Conservation (phyloP, 2,329 filamentous ascomycete species). For the Nemania abortiva region DNA sequence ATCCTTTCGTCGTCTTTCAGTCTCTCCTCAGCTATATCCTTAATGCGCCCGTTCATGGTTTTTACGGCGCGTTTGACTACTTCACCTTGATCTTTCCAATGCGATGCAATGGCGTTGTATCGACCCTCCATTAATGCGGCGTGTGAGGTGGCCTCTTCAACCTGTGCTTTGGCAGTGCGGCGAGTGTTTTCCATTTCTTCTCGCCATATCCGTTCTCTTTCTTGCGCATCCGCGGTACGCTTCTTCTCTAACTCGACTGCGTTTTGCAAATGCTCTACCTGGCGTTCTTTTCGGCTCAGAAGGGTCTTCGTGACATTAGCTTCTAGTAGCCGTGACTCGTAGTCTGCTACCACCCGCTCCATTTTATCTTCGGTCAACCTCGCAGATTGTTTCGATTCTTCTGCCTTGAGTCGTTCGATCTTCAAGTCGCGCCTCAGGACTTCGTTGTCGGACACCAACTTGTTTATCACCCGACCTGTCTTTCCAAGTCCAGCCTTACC, state of each 20-base stretch:
- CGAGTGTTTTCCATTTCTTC: slow-evolving; percentile 73
- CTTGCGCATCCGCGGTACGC: slow-evolving; percentile 69
- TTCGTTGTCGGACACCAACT: slow-evolving; percentile 84
- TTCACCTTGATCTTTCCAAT: slow-evolving; percentile 75
- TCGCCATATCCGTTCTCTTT: slow-evolving; percentile 71
- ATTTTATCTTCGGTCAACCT: slow-evolving; percentile 78
- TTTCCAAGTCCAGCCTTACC: slow-evolving; percentile 79
- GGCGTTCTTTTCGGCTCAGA: slow-evolving; percentile 78
- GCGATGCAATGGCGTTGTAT: slow-evolving; percentile 74
- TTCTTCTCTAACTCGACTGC: slow-evolving; percentile 74
- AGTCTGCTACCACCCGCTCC: slow-evolving; percentile 74
- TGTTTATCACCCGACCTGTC: slow-evolving; percentile 83
- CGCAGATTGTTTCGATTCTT: slow-evolving; percentile 77
- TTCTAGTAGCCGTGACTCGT: slow-evolving; percentile 76
- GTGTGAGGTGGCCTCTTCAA: slow-evolving; percentile 74
- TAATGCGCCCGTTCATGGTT: slow-evolving; percentile 66
- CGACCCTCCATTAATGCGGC: slow-evolving; percentile 77
- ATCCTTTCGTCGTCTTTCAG: slow-evolving; percentile 73
- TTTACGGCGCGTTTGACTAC: slow-evolving; percentile 67
- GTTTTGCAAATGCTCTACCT: slow-evolving; percentile 75
- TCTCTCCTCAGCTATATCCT: slow-evolving; percentile 66
- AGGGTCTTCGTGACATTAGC: slow-evolving; percentile 78
- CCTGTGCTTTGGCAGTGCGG: slow-evolving; percentile 69
- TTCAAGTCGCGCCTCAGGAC: slow-evolving; percentile 79
- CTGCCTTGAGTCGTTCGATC: slow-evolving; percentile 72